These are phyloP conservation scores for Xylaria cubensis DNA, from an alignment of 495 filamentous ascomycete species.

Conservation along the genomic window DNA sequence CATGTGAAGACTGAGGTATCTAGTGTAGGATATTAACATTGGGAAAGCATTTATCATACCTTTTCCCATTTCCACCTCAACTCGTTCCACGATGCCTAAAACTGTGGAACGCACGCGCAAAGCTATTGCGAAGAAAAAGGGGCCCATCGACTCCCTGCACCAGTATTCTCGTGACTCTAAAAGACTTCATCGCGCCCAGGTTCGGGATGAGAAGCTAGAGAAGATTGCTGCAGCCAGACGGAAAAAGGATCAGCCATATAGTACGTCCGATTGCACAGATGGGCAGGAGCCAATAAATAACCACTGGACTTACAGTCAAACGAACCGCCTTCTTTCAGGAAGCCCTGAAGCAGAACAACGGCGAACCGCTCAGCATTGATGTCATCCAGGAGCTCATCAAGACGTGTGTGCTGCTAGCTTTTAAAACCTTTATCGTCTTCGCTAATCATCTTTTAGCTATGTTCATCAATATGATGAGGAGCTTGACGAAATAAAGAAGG, in stretches of 20 bases:
- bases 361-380: conserved; percentile 60
- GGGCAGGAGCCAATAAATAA: neutral
- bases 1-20: neutral
- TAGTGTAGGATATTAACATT: neutral
- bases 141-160: conserved; percentile 71
- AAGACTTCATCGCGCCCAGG: conserved; percentile 73
- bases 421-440: neutral
- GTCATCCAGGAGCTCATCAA: conserved; percentile 68
- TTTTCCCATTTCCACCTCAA: neutral
- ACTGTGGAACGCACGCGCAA: conserved; percentile 81
- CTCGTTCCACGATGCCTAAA: conserved; percentile 68
- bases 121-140: conserved; percentile 80
- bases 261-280: conserved; percentile 51
- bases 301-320: conserved; percentile 59
- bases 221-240: conserved; percentile 65
- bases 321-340: conserved; percentile 76
- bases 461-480: conserved; percentile 82
- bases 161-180: conserved; percentile 81
- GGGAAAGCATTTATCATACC: neutral
- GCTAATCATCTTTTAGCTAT: conserved; percentile 57
- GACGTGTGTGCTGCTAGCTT: conserved; percentile 52
- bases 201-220: conserved; percentile 77
- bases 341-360: conserved; percentile 57
- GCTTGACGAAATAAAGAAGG: conserved; percentile 71
- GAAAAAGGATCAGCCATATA: conserved; percentile 71